Percentiles rank a stretch among this genome's conserved stretches.
These are phyloP conservation scores for Talaromyces stipitatus DNA, from an alignment of 495 filamentous ascomycete genomes.

Conservation along the genomic window DNA sequence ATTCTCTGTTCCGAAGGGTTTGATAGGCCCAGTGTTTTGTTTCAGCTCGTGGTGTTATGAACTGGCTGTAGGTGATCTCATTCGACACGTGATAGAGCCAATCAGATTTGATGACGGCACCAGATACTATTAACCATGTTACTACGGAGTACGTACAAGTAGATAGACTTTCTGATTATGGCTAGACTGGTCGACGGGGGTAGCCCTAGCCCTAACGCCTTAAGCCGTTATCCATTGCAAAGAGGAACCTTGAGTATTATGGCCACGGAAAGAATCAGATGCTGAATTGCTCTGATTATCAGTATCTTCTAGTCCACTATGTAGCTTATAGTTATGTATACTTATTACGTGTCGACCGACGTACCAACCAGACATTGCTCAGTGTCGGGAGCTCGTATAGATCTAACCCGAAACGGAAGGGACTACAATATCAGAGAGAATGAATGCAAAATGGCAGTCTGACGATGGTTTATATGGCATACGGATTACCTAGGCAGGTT, in stretches of 20 bases:
- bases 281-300: no score
- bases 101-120: background rate
- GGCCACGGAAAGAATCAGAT: no score
- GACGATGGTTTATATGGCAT: no score
- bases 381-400: background rate
- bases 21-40: background rate
- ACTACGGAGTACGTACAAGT: no score
- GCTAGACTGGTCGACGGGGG: background rate
- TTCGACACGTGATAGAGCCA: background rate
- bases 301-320: background rate
- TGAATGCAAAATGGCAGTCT: no score
- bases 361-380: background rate
- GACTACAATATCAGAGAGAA: background rate
- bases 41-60: background rate
- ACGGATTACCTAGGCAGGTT: background rate
- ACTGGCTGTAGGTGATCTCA: background rate
- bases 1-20: background rate
- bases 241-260: background rate
- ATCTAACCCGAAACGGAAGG: conserved; percentile 1
- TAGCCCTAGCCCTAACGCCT: background rate
- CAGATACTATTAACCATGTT: no score
- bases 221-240: background rate
- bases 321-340: background rate
- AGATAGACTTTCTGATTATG: background rate
- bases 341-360: background rate